Conservation (phyloP, 73 alveolate species). For the Durusdinium trenchii region DNA sequence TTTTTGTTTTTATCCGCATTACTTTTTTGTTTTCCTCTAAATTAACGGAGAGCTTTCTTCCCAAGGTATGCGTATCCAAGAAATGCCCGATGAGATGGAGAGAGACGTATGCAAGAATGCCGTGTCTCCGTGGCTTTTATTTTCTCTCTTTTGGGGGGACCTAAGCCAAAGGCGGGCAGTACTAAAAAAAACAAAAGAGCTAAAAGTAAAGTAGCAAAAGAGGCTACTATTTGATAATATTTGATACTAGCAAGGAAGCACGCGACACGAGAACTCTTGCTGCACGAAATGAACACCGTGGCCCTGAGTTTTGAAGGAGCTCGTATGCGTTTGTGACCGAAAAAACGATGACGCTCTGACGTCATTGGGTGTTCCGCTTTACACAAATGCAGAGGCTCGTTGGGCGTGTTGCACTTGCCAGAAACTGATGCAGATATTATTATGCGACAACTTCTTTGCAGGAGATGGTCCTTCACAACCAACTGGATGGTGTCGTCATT, state of each 20-base stretch:
- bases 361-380: conserved; percentile 56
- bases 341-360: conserved; percentile 25
- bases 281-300: too few species aligned
- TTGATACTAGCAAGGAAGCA: too few species aligned
- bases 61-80: conserved; percentile 15
- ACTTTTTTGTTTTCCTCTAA: not conserved
- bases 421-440: too few species aligned
- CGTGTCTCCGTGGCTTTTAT: too few species aligned
- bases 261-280: too few species aligned
- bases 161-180: too few species aligned
- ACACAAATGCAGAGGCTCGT: conserved; percentile 61
- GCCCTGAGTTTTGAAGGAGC: conserved; percentile 52
- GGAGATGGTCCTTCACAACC: conserved; percentile 56
- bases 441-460: not conserved
- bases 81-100: not conserved
- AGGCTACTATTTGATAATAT: too few species aligned
- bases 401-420: not conserved
- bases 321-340: conserved; percentile 58
- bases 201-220: too few species aligned
- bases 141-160: too few species aligned
- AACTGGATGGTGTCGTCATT: conserved; percentile 63
- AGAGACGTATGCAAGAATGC: not conserved
- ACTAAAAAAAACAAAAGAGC: too few species aligned
- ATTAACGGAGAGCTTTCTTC: not conserved
- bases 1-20: not conserved